Evolutionary conservation across 805 yeast species (phyloP).

Genomic region (Scheffersomyces ergatensis): DNA sequence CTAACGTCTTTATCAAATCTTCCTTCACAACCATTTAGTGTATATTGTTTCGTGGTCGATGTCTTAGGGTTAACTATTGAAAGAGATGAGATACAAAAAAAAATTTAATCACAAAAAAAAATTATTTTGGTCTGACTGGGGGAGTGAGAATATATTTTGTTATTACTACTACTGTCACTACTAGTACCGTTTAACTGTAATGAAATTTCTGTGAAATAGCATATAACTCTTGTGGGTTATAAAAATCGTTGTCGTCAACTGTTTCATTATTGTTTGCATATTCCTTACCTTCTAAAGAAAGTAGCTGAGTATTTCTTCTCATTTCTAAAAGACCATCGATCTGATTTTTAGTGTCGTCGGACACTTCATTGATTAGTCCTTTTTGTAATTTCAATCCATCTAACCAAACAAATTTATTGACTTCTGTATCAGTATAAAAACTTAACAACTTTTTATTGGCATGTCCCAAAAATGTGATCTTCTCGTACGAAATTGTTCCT

Average conservation of each 20-base stretch:
- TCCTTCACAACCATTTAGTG: conserved; percentile 9
- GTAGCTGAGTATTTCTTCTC: conserved; percentile 38
- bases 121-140: too few relatives aligned
- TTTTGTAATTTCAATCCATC: conserved; percentile 65
- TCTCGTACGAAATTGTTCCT: conserved; percentile 57
- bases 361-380: conserved; percentile 30
- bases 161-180: too few relatives aligned
- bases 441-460: conserved; percentile 44
- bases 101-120: too few relatives aligned
- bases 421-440: conserved; percentile 71
- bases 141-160: too few relatives aligned
- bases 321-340: conserved; percentile 31
- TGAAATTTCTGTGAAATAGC: not conserved
- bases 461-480: conserved; percentile 48
- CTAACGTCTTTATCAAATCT: conserved; percentile 75
- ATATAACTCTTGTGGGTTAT: not conserved
- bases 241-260: conserved; percentile 24
- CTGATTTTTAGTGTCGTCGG: conserved; percentile 36
- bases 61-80: too few relatives aligned
- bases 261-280: conserved; percentile 16
- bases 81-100: too few relatives aligned
- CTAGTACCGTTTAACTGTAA: too few relatives aligned
- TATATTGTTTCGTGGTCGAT: too few relatives aligned
- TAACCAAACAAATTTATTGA: conserved; percentile 68
- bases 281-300: conserved; percentile 27